Evolutionary conservation across 2,329 filamentous ascomycete genomes (phyloP).

Genomic region (Sarocladiaceae sp.): DNA sequence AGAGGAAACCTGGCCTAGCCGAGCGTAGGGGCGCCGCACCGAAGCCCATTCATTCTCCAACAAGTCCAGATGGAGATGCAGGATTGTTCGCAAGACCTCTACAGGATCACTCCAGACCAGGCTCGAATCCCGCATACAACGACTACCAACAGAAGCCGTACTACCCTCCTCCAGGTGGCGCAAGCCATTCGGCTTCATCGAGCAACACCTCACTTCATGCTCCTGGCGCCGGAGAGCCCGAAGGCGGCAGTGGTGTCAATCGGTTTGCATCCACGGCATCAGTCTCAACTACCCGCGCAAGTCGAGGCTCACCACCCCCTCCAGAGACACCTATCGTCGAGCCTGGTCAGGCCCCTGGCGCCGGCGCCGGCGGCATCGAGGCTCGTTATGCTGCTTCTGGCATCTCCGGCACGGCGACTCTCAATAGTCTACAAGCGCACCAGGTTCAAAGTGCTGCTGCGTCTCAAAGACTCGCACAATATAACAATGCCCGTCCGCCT

Average conservation of each 20-base stretch:
- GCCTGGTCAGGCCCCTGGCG: constrained; percentile 61
- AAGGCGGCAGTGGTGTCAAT: constrained; percentile 41
- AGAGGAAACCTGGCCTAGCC: constrained; percentile 64
- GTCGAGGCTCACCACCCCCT: constrained; percentile 87
- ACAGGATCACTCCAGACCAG: constrained; percentile 35
- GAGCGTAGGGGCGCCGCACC: constrained; percentile 79
- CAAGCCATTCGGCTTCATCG: constrained; percentile 25
- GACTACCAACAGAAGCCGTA: constrained; percentile 54
- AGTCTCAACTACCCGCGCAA: constrained; percentile 87
- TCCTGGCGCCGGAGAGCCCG: constrained; percentile 15
- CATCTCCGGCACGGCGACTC: constrained; percentile 79
- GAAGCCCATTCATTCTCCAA: constrained; percentile 78
- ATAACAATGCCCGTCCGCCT: constrained; percentile 43
- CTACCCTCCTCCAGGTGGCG: constrained; percentile 52
- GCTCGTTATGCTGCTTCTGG: constrained; percentile 87
- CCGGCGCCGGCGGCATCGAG: constrained; percentile 67
- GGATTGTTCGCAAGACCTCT: constrained; percentile 72
- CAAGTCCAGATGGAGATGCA: constrained; percentile 71
- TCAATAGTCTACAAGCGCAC: constrained; percentile 65
- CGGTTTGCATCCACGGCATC: constrained; percentile 79
- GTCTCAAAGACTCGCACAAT: constrained; percentile 75
- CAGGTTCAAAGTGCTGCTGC: constrained; percentile 71
- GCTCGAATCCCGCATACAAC: constrained; percentile 38
- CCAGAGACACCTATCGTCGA: constrained; percentile 86
- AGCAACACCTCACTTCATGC: constrained; percentile 22